Evolutionary conservation across 192 early-diverging fungal genomes (phyloP).

Genomic region (Backusella luteola): DNA sequence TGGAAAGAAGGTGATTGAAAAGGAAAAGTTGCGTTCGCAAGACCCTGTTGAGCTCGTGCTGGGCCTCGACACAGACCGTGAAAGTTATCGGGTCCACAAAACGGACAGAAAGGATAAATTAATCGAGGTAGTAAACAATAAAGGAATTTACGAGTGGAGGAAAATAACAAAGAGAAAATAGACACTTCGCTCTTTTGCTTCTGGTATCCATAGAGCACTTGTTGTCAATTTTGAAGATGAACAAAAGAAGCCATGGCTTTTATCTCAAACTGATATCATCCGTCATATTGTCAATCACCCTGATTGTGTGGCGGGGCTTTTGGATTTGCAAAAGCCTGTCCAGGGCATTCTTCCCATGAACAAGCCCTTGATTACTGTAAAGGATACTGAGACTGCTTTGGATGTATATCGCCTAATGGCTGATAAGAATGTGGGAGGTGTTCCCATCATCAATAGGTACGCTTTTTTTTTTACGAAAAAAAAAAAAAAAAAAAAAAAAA

Average conservation of each 20-base stretch:
- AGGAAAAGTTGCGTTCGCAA: conserved; percentile 21
- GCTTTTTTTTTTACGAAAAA: not conserved
- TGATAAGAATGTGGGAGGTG: conserved; percentile 44
- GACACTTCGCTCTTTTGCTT: conserved; percentile 51
- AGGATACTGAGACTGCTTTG: conserved; percentile 41
- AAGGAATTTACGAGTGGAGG: not conserved
- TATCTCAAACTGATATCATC: conserved; percentile 65
- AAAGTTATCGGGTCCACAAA: conserved; percentile 42
- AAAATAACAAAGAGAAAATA: not conserved
- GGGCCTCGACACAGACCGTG: conserved; percentile 40
- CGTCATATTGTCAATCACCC: conserved; percentile 46
- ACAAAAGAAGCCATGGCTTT: conserved; percentile 37
- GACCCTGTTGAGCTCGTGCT: conserved; percentile 43
- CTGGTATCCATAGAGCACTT: conserved; percentile 55
- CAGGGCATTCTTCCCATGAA: conserved; percentile 24
- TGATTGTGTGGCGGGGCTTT: conserved; percentile 27
- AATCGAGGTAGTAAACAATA: conserved; percentile 13
- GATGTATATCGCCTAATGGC: conserved; percentile 56
- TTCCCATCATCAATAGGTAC: conserved; percentile 50
- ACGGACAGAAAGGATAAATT: conserved; percentile 33
- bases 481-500: not conserved
- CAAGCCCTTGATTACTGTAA: conserved; percentile 38
- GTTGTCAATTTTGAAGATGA: conserved; percentile 48
- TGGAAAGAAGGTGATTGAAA: conserved; percentile 22
- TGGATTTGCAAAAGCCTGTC: conserved; percentile 41